Percentiles rank a stretch among this genome's conserved stretches.
phyloP scores from a whole-genome alignment of 2,329 filamentous ascomycete species.

The Thelonectria olida region DNA sequence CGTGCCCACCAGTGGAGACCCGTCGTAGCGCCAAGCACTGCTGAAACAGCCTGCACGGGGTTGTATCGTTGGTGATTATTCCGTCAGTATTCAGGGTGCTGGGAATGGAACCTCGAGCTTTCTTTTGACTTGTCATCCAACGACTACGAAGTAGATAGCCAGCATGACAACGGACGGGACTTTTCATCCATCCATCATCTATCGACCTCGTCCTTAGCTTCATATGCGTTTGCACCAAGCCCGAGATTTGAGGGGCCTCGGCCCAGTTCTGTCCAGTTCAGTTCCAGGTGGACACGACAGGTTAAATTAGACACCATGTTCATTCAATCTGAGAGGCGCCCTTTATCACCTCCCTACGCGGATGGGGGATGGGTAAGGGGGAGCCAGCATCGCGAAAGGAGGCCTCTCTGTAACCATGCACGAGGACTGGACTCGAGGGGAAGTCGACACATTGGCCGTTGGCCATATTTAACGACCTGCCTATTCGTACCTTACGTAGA shows the following conservation, averaged over 20 bases:
- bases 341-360: background rate
- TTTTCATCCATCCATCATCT: background rate
- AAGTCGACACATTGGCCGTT: background rate
- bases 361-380: background rate
- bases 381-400: background rate
- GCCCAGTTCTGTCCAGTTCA: no score
- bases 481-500: no score
- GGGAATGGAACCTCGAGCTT: no score
- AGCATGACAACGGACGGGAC: no score
- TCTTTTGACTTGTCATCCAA: no score
- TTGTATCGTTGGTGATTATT: slow-evolving; percentile 23
- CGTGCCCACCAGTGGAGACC: slow-evolving; percentile 2
- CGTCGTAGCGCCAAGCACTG: slow-evolving; percentile 16
- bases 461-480: background rate
- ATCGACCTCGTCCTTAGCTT: no score
- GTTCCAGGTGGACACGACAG: slow-evolving; percentile 3
- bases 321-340: slow-evolving; percentile 6
- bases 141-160: no score
- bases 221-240: no score
- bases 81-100: no score
- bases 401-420: background rate
- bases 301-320: slow-evolving; percentile 16
- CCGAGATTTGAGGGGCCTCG: slow-evolving; percentile 10
- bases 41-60: slow-evolving; percentile 30
- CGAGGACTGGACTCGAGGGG: no score